These are phyloP conservation scores for Globisporangium takayamanum DNA, from an alignment of 352 stramenopile genomes.

Conservation along the genomic window DNA sequence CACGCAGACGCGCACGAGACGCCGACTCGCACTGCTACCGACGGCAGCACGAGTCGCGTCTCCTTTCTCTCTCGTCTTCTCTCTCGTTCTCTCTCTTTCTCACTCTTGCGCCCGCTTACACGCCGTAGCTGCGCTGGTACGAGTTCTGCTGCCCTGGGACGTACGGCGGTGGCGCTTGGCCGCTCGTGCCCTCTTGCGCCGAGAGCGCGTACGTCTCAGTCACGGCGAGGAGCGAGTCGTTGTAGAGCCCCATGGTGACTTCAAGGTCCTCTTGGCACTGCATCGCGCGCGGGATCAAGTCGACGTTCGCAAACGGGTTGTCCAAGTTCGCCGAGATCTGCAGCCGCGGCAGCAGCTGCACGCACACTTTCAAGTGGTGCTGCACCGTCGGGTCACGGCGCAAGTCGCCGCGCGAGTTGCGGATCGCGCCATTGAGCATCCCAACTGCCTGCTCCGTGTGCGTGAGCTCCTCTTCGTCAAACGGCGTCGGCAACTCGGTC, in stretches of 20 bases:
- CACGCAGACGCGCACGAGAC: background rate
- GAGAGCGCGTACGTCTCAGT: slow-evolving; percentile 84
- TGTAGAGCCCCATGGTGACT: slow-evolving; percentile 85
- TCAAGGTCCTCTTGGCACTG: slow-evolving; percentile 85
- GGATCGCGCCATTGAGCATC: slow-evolving; percentile 72
- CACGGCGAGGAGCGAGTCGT: slow-evolving; percentile 82
- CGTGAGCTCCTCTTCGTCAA: slow-evolving; percentile 81
- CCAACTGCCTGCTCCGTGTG: slow-evolving; percentile 80
- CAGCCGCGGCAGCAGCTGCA: slow-evolving; percentile 76
- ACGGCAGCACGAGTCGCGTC: slow-evolving; percentile 7
- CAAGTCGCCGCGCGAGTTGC: slow-evolving; percentile 73
- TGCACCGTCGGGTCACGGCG: slow-evolving; percentile 76
- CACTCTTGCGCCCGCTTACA: slow-evolving; percentile 29
- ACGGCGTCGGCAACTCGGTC: slow-evolving; percentile 75
- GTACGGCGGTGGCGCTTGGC: slow-evolving; percentile 70
- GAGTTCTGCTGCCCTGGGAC: slow-evolving; percentile 87
- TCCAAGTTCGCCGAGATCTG: slow-evolving; percentile 87
- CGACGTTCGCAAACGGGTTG: slow-evolving; percentile 85
- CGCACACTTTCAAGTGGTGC: slow-evolving; percentile 83
- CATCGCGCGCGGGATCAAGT: slow-evolving; percentile 84
- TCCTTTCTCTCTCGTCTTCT: slow-evolving; percentile 5
- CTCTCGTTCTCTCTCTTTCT: background rate
- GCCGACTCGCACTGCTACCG: slow-evolving; percentile 12
- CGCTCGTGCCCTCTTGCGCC: slow-evolving; percentile 45
- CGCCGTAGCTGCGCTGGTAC: slow-evolving; percentile 85